Base-by-base conservation (phyloP, 768 basidiomycete genomes). In the Tylopilus intermedius region DNA sequence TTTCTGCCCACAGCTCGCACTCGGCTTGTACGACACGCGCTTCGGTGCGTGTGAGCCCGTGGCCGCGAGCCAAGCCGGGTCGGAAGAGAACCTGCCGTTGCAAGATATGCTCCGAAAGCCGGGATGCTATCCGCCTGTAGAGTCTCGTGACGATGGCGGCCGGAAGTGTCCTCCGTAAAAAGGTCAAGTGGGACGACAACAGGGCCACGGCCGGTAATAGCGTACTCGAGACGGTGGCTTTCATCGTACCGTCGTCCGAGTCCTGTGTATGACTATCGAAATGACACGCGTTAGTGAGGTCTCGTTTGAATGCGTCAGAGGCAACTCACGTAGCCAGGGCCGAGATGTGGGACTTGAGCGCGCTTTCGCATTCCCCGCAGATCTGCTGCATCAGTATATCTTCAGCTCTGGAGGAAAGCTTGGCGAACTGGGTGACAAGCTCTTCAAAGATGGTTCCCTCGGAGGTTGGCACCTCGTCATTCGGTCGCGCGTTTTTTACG, bases 341-440 rank as follows among this genome's bases (percentile, higher is more conserved):
- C 11, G 72, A 71, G 53, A 93, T 80, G 70, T 97, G 91, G 2
- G 77, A 67, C 64, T 84, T 90, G 38, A 96, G 72, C 24, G 80
- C 79, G 10, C 71, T 71, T 67, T 94, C 88, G 44, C 95, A 83
- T 67, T 99, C 96, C 3, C 79, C 78, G 47, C 81, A 87, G 14
- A 94, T 76, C 61, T 90, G 88, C 57, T 87, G 84, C 14, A 91
- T 80, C 33, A 94, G 79, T 81, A 97, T 88, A 47, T 90, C 88
- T 64, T 96, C 91, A 4, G 90, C 83, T n/a, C 93, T 79, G 8
- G 69, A 72, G 2, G 76, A 74, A 24, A 92, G 70, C 10, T 72
- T 74, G 21, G 71, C 71, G 60, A 90, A 97, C 58, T 79, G 77
- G 2, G 73, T 66, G n/a, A 88, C 71, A 48, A 93, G 74, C 57